A percentile compares a stretch with the other conserved stretches of the same genome.
These are phyloP conservation scores for Neophaeococcomyces mojaviensis DNA, from an alignment of 2,329 filamentous ascomycete genomes.

Conservation along the genomic window DNA sequence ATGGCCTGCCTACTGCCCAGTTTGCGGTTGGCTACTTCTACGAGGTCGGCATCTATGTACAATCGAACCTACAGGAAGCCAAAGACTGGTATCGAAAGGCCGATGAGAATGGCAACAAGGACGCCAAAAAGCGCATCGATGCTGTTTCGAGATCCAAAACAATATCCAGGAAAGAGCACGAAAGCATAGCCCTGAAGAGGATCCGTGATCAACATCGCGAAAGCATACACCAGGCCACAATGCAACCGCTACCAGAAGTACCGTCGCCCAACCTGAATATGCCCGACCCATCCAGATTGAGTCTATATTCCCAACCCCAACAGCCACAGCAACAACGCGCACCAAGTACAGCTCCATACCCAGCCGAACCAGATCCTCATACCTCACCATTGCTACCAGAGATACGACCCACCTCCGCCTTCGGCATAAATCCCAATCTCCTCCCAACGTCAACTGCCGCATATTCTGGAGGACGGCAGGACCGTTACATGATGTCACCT, in stretches of 20 bases:
- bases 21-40: constrained; percentile 97
- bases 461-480: constrained; percentile 16
- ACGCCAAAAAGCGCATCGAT: constrained; percentile 74
- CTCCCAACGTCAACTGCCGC: constrained; percentile 31
- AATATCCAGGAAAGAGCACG: constrained; percentile 83
- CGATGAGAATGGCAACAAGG: constrained; percentile 82
- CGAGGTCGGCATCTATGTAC: constrained; percentile 88
- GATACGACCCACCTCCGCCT: constrained; percentile 38
- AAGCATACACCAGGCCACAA: constrained; percentile 29
- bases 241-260: constrained; percentile 34
- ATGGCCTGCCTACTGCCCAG: constrained; percentile 79
- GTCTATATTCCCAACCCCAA: constrained; percentile 26
- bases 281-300: constrained; percentile 42
- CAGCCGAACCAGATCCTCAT: constrained; percentile 30
- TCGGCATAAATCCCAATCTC: constrained; percentile 43
- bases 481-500: constrained; percentile 11
- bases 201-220: constrained; percentile 75
- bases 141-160: constrained; percentile 76
- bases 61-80: constrained; percentile 74
- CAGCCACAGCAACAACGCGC: constrained; percentile 12
- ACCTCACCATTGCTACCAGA: constrained; percentile 26
- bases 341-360: constrained; percentile 33
- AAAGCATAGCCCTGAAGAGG: constrained; percentile 77
- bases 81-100: constrained; percentile 85
- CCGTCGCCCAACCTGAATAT: constrained; percentile 35